Evolutionary conservation across 2,329 filamentous ascomycete species (phyloP), one percentile per base, ranked within the genome.

Genomic region (Sphaerulina populicola): DNA sequence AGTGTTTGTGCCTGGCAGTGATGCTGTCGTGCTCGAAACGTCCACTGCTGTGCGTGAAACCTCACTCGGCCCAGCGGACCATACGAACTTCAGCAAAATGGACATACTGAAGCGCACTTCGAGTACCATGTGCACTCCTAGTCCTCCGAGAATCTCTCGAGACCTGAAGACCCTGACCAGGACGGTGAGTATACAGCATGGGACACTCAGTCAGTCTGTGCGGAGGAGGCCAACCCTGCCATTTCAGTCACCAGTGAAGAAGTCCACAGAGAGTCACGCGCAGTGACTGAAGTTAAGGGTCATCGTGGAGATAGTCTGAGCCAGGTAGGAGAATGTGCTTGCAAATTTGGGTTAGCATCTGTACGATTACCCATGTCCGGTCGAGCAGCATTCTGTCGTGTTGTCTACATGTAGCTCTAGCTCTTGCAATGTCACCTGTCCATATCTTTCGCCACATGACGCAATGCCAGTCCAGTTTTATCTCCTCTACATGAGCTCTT

Each of bases 171-270:
- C 51, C 3, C 40, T 65, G 45, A 65, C 61, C 12, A 52, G 62
- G 44, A 56, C 41, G 1, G 61, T 64, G 23, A 64, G 62, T 37
- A 52, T 50, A 35, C 58, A 57, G 11, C 39, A 60, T 47, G 63
- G 63, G 1, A 65, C 63, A 14, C 35, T 62, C 44, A 64, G 61
- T 43, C 62, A 64, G 49, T 52, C 57, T 41, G 47, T 53, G 29
- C 57, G 59, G 33, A 57, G 63, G 41, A 51, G 56, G 35, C 49
- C 58, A 15, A 62, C 58, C 43, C n/a, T 60, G 42, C 47, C 53
- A 10, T 64, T 64, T n/a, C 56, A 52, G 40, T 59, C 53, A n/a
- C 62, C 62, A 2, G 55, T 44, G 29, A 64, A 61, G 47, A 42
- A n/a, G 12, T 11, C 10, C 31, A 35, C 10, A 35, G 31, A 35